A percentile compares a stretch with the other conserved stretches of the same genome.
Conservation (phyloP, 2,329 filamentous ascomycete species). For the Cordyceps javanica region DNA sequence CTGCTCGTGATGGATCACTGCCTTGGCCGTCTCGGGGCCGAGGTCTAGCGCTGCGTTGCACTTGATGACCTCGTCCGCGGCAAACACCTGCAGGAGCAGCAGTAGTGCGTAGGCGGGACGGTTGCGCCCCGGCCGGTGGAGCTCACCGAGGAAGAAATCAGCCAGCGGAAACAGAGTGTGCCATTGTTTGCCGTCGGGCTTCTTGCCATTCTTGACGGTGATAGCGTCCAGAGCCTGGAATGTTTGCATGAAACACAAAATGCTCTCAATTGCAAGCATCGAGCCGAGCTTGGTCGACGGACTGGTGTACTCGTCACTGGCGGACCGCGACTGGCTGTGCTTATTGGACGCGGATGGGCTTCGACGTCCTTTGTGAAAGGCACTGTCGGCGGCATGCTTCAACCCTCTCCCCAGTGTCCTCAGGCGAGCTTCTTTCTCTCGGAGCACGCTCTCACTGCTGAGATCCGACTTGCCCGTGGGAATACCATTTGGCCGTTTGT, state of each 20-base stretch:
- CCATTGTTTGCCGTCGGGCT: constrained; percentile 37
- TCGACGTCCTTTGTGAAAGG: constrained; percentile 25
- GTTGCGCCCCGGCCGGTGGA: constrained; percentile 29
- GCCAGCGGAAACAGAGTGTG: constrained; percentile 40
- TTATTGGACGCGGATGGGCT: constrained; percentile 19
- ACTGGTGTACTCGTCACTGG: constrained; percentile 24
- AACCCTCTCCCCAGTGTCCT: constrained; percentile 40
- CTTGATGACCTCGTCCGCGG: constrained; percentile 40
- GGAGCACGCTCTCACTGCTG: constrained; percentile 23
- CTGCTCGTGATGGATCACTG: constrained; percentile 22
- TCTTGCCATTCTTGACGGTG: constrained; percentile 34
- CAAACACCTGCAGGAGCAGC: constrained; percentile 37
- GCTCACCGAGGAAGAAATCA: constrained; percentile 31
- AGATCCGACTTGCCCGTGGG: constrained; percentile 22
- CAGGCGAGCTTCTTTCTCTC: constrained; percentile 32
- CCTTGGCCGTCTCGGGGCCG: constrained; percentile 14
- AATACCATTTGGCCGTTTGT: constrained; percentile 27
- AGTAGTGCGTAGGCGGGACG: constrained; percentile 37
- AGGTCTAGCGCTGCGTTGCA: constrained; percentile 23
- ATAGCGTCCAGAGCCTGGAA: constrained; percentile 43
- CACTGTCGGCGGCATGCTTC: constrained; percentile 48
- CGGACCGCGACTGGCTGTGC: constrained; percentile 13
- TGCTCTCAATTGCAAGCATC: constrained; percentile 42
- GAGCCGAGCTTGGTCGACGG: constrained; percentile 36
- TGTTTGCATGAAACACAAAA: constrained; percentile 46